Evolutionary conservation across 176 grass and related monocot genomes (phyloP), one percentile per base, ranked within the genome.

Genomic region (Oryza nivara): DNA sequence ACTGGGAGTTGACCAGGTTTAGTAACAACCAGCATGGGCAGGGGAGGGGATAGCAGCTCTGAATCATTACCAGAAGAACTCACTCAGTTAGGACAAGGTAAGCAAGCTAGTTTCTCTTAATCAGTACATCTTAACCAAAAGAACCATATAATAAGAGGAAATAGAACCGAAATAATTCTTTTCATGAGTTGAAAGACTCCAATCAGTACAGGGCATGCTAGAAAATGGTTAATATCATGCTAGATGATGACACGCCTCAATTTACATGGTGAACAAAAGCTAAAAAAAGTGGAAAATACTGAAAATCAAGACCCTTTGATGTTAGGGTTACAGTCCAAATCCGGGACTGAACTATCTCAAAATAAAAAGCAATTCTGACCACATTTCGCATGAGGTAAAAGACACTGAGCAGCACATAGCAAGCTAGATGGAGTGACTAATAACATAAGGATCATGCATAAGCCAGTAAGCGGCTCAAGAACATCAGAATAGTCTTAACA

Each of bases 1-100:
- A 82, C 47, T 75, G 96, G 96, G 17, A 98, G 85, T 77, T 98
- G 96, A 81, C 83, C 80, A 77, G 87, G 84, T 82, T 85, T 65
- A 19, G 96, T 95, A 65, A 98, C 82, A 11, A 98, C 84, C 85
- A 81, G 73, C 82, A 92, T 74, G 48, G 91, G 87, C 61, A 95
- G 80, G 47, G 36, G 87, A 52, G 93, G 80, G 47, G 36, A 67
- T 77, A 61, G 65, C n/a, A 90, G 75, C 40, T 93, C 60, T 20
- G 86, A 43, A 46, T 35, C 92, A 54, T 77, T 73, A 61, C 90
- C 91, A 85, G 76, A 45, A 72, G 74, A 85, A 45, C 32, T 67
- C 83, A 54, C 68, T 68, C 61, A 67, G 17, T 89, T 30, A 79
- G 11, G 67, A 26, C 26, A 35, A 78, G 52, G 23, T 38, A 75